A percentile compares a stretch with the other conserved stretches of the same genome.
phyloP scores from a whole-genome alignment of 2,329 filamentous ascomycete species.

The Scytalidium lignicola region DNA sequence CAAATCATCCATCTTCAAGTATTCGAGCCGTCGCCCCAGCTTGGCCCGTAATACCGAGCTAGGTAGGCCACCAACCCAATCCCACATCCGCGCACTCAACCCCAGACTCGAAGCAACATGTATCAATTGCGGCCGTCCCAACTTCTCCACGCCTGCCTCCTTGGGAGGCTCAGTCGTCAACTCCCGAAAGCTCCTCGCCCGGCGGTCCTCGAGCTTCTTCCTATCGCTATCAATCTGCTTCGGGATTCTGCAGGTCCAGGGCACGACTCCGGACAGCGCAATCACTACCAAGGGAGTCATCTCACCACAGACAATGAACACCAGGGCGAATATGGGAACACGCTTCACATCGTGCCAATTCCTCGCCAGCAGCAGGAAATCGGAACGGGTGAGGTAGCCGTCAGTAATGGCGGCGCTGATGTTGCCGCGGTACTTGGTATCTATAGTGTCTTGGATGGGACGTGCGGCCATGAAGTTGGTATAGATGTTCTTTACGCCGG shows the following conservation, averaged over 20 bases:
- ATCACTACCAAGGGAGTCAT: constrained; percentile 78
- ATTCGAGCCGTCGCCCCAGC: constrained; percentile 51
- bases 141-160: constrained; percentile 17
- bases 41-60: constrained; percentile 47
- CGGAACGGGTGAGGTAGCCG: constrained; percentile 51
- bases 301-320: constrained; percentile 78
- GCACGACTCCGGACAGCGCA: constrained; percentile 65
- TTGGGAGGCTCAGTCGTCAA: constrained; percentile 23
- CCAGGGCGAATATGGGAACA: constrained; percentile 69
- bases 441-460: constrained; percentile 42
- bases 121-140: constrained; percentile 33
- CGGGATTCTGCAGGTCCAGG: constrained; percentile 78
- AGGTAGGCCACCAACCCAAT: constrained; percentile 40
- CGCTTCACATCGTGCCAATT: constrained; percentile 69
- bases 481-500: constrained; percentile 70
- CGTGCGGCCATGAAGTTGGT: constrained; percentile 51
- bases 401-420: constrained; percentile 27
- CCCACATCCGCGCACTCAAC: constrained; percentile 34
- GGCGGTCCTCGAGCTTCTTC: constrained; percentile 47
- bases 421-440: constrained; percentile 31
- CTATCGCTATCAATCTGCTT: constrained; percentile 59
- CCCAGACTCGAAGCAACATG: constrained; percentile 37
- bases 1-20: constrained; percentile 65
- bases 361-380: constrained; percentile 66
- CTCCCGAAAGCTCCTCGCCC: constrained; percentile 43